Base-by-base conservation (phyloP, 345 rosid genomes). In the Noccaea caerulescens region DNA sequence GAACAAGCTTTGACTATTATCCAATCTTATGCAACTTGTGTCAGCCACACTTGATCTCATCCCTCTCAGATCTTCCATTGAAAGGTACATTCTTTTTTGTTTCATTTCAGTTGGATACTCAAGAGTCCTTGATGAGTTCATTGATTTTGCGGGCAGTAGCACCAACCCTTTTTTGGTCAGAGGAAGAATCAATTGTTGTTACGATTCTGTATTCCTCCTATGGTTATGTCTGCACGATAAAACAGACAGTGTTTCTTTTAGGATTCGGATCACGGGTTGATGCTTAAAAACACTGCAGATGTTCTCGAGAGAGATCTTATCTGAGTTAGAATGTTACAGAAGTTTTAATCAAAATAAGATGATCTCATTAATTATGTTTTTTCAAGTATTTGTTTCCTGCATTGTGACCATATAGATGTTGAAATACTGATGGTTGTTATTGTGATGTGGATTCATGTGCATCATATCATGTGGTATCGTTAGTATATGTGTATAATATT, bases 1-100 rank as follows among this genome's bases (percentile, higher is more conserved):
- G 98, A 95, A 79, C 98, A 92, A 85, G 96, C 97, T 45, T 68
- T 90, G 25, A 81, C 83, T 20, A 80, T 92, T 72, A 87, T 95
- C 44, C 94, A 92, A 61, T 86, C 98, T 5, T 92, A 89, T 63
- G 99, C 97, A 37, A 86, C 92, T 34, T 84, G 93, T 79, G 80
- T 84, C 23, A 83, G 88, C 80, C 85, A 88, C 58, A 82, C 92
- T 57, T 92, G 79, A 82, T 52, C 36, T 52, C 36, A 30, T 30
- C 39, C 59, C 13, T 14, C 58, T 12, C 18, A 2, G 34, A 23
- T 44, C 71, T 53, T 63, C 63, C 63, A 54, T 72, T 13, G 12
- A 16, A 66, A 72, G 73, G 66, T 73, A 32, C 46, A 53, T 55
- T 72, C 36, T 20, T 55, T 13, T 27, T 10, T 39, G 12, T 23